Evolutionary conservation across 352 stramenopile species (phyloP), one percentile per base, ranked within the genome.

Genomic region (Phytopythium mirpurense): DNA sequence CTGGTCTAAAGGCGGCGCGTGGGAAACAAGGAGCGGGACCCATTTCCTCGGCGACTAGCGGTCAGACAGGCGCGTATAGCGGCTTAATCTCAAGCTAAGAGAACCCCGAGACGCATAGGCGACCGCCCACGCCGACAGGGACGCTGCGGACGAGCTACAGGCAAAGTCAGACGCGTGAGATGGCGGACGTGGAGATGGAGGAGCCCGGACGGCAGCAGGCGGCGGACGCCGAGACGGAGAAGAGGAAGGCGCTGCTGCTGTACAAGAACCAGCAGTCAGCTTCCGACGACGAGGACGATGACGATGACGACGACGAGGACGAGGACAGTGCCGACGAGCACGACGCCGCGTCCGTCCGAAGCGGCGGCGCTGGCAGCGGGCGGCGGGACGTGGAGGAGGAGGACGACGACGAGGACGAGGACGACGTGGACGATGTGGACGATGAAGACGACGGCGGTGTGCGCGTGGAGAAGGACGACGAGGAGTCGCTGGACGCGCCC

Each of bases 241-340:
- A 74, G 54, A 88, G 86, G 72, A 91, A 88, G 63, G 76, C 81
- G 59, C 61, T 91, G 52, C 63, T 91, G 26, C 78, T 89, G 56
- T 91, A 82, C 65, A 88, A 86, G 62, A 81, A 64, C 59, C 85
- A 86, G 44, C 74, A 83, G 42, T 70, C 76, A 49, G 84, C 78
- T 8, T 70, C 57, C 2, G 83, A 72, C 0, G 78, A 89, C 47
- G 74, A 86, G 36, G 78, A 83, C 18, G 66, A 83, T 7, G 64
- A 74, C 4, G 70, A 77, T 2, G 70, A 74, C 2, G 66, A 74
- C 0, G 63, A 72, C 11, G 35, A 41, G 35, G 35, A 41, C 3
- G 67, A 72, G 0, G 65, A 78, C n/a, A 54, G 59, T 19, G 72
- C 82, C 3, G 70, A 72, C 1, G 68, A 75, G 1, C 61, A 72